Evolutionary conservation across 495 filamentous ascomycete species (phyloP).

Genomic region (Sabuloglossum arenarium): DNA sequence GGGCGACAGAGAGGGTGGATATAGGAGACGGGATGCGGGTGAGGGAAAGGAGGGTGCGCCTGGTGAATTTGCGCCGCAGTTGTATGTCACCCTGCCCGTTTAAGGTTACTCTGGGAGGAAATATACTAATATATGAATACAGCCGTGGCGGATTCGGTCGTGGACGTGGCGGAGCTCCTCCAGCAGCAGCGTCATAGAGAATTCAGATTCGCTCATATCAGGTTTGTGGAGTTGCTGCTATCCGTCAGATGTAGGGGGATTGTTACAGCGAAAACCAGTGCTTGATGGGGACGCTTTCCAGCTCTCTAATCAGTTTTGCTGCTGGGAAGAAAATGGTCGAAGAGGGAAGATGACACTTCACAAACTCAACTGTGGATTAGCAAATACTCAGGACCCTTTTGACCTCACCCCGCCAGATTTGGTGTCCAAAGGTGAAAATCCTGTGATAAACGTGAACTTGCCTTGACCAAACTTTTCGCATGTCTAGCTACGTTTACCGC

Average conservation of each 20-base stretch:
- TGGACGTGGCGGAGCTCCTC: constrained; percentile 61
- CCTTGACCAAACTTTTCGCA: neutral
- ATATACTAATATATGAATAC: constrained; percentile 7
- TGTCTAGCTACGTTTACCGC: too few relatives aligned
- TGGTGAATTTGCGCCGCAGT: constrained; percentile 84
- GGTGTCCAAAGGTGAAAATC: neutral
- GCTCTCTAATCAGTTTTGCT: neutral
- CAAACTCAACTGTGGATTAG: constrained; percentile 12
- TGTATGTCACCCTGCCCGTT: constrained; percentile 30
- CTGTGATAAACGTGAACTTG: neutral
- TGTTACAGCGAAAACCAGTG: too few relatives aligned
- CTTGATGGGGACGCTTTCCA: neutral
- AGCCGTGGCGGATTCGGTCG: constrained; percentile 85
- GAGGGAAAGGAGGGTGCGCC: constrained; percentile 91
- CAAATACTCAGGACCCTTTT: neutral
- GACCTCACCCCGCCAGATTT: neutral
- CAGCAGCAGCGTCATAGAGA: constrained; percentile 11
- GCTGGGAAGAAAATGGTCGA: constrained; percentile 12
- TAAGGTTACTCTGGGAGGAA: neutral
- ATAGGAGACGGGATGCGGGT: constrained; percentile 69
- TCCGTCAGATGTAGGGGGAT: neutral
- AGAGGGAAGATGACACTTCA: constrained; percentile 24
- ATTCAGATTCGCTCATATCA: neutral
- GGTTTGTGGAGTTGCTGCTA: neutral
- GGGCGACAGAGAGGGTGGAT: constrained; percentile 80